Base-by-base conservation (phyloP, 441 rosid genomes). In the Flueggea neowawraea region DNA sequence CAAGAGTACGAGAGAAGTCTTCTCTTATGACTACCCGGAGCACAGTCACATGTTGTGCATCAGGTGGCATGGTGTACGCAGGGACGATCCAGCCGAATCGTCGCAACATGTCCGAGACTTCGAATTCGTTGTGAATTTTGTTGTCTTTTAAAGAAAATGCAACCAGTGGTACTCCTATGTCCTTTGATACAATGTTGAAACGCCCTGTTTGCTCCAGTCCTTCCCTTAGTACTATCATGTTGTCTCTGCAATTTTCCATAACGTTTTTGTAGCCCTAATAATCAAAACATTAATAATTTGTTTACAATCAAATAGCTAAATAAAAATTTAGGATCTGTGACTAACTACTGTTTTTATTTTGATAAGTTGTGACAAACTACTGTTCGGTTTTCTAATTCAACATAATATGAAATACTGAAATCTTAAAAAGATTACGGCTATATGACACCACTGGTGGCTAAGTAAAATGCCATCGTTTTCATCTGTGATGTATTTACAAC, bases 31-130 rank as follows among this genome's bases (percentile, higher is more conserved):
- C 97, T 0, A 92, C 96, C 0, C 98, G 88, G 9, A 92, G 85
- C 71, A 92, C 97, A 0, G 98, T 92, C 13, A 92, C 52, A 53
- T 90, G 91, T 68, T 90, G 91, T 10, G 94, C 97, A 12, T 92
- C 80, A 0, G 96, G 84, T 0, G 98, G 95, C 95, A 89, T 87
- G 57, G 93, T 84, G 67, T 91, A 91, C 1, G 98, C 98, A 0
- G 96, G 98, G 55, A 89, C 93, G 2, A 90, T 86, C 98, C 98
- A 92, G 1, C 98, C 96, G 16, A 69, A 86, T 11, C 97, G 85
- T 56, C 98, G 85, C 55, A 92, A 72, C 85, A 78, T 63, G 54
- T 92, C 91, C 0, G 97, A 76, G 39, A 92, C 59, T 75, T 86
- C 86, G 6, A 89, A 88, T 66, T 92, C 98, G 10, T 81, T 74